A percentile compares a stretch with the other conserved stretches of the same genome.
These are phyloP conservation scores for Gautieria morchelliformis DNA, from an alignment of 768 basidiomycete genomes.

Conservation along the genomic window DNA sequence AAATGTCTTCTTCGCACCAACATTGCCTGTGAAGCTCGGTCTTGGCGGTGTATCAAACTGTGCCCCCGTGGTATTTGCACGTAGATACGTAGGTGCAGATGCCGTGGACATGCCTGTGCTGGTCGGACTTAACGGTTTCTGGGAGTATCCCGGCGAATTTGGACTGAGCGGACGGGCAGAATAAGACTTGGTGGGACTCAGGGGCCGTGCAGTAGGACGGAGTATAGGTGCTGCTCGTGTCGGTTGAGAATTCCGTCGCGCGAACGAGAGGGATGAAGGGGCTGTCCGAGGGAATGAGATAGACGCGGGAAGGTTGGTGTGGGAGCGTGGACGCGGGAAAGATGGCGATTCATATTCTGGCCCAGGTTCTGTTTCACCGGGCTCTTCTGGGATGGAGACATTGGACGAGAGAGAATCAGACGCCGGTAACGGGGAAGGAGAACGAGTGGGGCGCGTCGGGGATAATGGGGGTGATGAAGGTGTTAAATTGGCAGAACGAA, in stretches of 20 bases:
- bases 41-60: constrained; percentile 13
- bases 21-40: constrained; percentile 26
- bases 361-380: background rate
- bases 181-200: constrained; percentile 25
- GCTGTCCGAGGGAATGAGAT: constrained; percentile 27
- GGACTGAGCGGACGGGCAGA: constrained; percentile 35
- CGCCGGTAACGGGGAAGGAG: background rate
- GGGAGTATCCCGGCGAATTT: constrained; percentile 15
- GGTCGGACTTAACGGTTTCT: constrained; percentile 29
- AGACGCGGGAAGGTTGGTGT: constrained; percentile 19
- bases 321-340: background rate
- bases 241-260: constrained; percentile 20
- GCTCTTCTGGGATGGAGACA: background rate
- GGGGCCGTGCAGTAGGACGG: background rate
- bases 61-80: constrained; percentile 18
- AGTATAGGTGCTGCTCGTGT: constrained; percentile 16
- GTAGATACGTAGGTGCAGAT: constrained; percentile 31
- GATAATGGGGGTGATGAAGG: constrained; percentile 9
- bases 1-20: constrained; percentile 28
- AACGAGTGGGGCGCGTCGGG: background rate
- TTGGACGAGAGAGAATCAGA: background rate
- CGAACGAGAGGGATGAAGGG: constrained; percentile 20
- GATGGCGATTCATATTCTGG: background rate
- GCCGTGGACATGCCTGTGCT: constrained; percentile 64
- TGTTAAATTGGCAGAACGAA: constrained; percentile 16